Evolutionary conservation across 2,329 filamentous ascomycete genomes (phyloP).

Genomic region (Aspergillus glaucus): DNA sequence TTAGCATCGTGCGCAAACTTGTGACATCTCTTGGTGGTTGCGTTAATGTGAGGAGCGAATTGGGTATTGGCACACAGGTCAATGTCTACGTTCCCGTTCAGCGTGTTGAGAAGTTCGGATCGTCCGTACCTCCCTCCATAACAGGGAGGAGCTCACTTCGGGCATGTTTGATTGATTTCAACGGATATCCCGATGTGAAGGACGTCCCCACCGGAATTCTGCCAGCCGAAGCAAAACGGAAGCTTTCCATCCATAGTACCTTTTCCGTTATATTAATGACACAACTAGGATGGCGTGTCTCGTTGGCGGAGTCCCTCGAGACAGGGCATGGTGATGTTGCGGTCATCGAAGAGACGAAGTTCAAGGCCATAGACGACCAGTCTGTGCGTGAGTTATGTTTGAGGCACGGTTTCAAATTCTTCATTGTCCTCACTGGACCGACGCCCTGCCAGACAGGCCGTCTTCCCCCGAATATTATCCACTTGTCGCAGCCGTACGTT

Average conservation of each 20-base stretch:
- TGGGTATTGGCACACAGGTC: slow-evolving; percentile 22
- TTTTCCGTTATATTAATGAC: slow-evolving; percentile 19
- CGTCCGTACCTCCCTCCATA: neutral
- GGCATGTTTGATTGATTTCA: slow-evolving; percentile 22
- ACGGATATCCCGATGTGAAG: slow-evolving; percentile 17
- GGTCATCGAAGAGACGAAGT: slow-evolving; percentile 20
- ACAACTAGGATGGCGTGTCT: slow-evolving; percentile 18
- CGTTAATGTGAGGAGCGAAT: slow-evolving; percentile 47
- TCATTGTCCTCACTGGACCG: slow-evolving; percentile 14
- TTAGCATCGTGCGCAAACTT: slow-evolving; percentile 57
- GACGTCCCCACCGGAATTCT: slow-evolving; percentile 16
- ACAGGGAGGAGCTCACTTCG: neutral
- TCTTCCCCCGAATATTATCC: slow-evolving; percentile 7
- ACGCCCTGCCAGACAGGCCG: neutral
- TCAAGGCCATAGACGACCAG: slow-evolving; percentile 6
- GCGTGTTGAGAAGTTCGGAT: neutral
- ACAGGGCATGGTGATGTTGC: slow-evolving; percentile 20
- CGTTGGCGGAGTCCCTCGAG: slow-evolving; percentile 17
- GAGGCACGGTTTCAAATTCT: slow-evolving; percentile 9
- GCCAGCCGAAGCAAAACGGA: slow-evolving; percentile 21
- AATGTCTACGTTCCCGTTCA: slow-evolving; percentile 22
- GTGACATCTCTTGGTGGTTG: slow-evolving; percentile 52
- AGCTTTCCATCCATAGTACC: slow-evolving; percentile 20
- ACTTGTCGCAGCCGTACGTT: slow-evolving; percentile 13
- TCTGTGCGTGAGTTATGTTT: neutral